Conservation (phyloP, 2,329 filamentous ascomycete genomes). For the Colletotrichum agaves region DNA sequence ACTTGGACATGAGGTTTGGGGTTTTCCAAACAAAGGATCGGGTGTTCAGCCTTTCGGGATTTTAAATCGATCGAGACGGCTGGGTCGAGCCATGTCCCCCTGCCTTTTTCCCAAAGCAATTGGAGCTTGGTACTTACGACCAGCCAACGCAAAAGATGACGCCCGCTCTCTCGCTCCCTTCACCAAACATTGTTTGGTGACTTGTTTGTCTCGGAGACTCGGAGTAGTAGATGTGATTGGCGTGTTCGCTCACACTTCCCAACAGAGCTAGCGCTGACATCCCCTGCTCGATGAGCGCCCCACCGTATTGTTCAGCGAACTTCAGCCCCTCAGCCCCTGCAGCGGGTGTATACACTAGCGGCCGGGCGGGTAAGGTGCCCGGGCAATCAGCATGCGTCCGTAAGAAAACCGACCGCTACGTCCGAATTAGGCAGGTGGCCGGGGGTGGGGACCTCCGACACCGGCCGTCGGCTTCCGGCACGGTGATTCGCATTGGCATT, state of each 20-base stretch:
- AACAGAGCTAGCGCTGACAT: slow-evolving; percentile 42
- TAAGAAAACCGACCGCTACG: too few species aligned
- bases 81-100: background rate
- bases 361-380: too few species aligned
- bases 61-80: background rate
- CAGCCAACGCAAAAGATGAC: background rate
- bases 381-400: too few species aligned
- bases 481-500: too few species aligned
- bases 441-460: too few species aligned
- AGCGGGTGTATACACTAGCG: background rate
- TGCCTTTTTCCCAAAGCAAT: too few species aligned
- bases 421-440: too few species aligned
- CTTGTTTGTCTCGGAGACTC: background rate
- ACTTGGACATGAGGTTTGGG: slow-evolving; percentile 43
- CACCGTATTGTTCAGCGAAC: too few species aligned
- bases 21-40: background rate
- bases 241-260: slow-evolving; percentile 45
- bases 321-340: background rate
- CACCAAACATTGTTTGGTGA: background rate
- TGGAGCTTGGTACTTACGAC: background rate
- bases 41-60: background rate
- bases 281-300: background rate
- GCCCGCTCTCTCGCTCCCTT: too few species aligned
- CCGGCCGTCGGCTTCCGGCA: too few species aligned
- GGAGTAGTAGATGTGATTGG: slow-evolving; percentile 43